Evolutionary conservation across 169 alveolate species (phyloP).

Genomic region (Besnoitia besnoiti): DNA sequence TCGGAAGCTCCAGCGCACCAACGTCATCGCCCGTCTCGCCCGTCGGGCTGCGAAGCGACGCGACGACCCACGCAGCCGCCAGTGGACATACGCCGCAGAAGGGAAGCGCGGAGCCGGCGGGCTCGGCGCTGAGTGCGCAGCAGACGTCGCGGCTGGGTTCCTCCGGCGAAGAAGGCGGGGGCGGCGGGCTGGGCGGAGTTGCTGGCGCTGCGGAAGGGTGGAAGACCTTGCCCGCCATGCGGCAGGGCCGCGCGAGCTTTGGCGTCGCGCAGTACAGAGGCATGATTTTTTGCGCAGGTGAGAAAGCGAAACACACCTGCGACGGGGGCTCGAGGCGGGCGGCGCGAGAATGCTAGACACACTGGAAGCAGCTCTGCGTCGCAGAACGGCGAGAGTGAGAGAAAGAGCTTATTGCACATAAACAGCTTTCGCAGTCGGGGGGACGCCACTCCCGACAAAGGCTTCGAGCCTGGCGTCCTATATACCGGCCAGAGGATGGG

Average conservation of each 20-base stretch:
- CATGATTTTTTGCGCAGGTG: constrained; percentile 31
- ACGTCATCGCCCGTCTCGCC: background rate
- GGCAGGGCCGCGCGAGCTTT: constrained; percentile 14
- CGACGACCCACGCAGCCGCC: background rate
- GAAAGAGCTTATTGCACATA: too few relatives aligned
- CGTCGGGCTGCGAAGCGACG: background rate
- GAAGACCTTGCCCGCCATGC: constrained; percentile 3
- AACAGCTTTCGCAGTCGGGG: too few relatives aligned
- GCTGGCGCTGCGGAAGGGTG: constrained; percentile 24
- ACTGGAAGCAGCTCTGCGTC: too few relatives aligned
- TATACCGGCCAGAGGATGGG: too few relatives aligned
- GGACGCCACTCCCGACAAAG: background rate
- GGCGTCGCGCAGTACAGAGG: constrained; percentile 36
- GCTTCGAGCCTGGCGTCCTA: too few relatives aligned
- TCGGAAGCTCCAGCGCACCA: constrained; percentile 1
- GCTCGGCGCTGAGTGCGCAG: background rate
- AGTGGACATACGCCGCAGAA: background rate
- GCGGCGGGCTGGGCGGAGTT: background rate
- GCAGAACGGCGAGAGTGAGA: too few relatives aligned
- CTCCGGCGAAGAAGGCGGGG: background rate
- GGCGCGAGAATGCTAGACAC: too few relatives aligned
- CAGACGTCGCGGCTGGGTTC: background rate
- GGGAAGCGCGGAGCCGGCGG: background rate
- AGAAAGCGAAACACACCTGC: background rate
- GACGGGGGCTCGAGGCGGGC: too few relatives aligned